phyloP scores from a whole-genome alignment of 2,329 filamentous ascomycete species.

The Colletotrichum sp. region DNA sequence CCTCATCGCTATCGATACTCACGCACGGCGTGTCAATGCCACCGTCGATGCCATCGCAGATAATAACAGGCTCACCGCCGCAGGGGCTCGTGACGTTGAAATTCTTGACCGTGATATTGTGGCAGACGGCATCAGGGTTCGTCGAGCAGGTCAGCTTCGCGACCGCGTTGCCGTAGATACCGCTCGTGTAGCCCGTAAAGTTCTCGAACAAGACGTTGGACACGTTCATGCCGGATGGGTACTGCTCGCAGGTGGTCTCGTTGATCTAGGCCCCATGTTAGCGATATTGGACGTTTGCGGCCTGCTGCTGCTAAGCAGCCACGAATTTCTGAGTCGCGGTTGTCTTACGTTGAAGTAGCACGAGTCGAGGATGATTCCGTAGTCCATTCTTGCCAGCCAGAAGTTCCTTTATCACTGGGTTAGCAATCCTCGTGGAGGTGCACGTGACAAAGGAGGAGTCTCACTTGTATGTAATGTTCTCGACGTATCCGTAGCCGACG shows the following conservation, averaged over 20 bases:
- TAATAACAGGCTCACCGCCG: conserved; percentile 45
- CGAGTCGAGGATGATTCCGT: conserved; percentile 62
- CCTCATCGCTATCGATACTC: conserved; percentile 4
- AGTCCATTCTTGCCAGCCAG: conserved; percentile 62
- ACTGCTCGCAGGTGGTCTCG: conserved; percentile 52
- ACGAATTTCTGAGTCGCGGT: background rate
- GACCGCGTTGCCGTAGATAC: conserved; percentile 59
- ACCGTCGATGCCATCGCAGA: conserved; percentile 53
- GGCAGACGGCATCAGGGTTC: conserved; percentile 57
- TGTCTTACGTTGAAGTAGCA: conserved; percentile 56
- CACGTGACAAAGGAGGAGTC: background rate
- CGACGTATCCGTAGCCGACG: conserved; percentile 64
- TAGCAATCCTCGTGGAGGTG: background rate
- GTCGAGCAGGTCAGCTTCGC: conserved; percentile 61
- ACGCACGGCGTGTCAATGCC: conserved; percentile 38
- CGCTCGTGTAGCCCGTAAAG: conserved; percentile 60
- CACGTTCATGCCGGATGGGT: conserved; percentile 63
- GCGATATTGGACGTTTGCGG: background rate
- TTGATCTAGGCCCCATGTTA: conserved; percentile 32
- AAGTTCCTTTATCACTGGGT: conserved; percentile 47
- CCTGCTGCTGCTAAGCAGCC: background rate
- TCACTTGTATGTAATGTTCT: conserved; percentile 62
- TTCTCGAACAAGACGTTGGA: conserved; percentile 65
- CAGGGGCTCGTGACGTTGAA: conserved; percentile 60
- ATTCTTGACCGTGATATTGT: conserved; percentile 58